These are phyloP conservation scores for Blastobotrys illinoisensis DNA, from an alignment of 1,139 yeast species.

Conservation along the genomic window DNA sequence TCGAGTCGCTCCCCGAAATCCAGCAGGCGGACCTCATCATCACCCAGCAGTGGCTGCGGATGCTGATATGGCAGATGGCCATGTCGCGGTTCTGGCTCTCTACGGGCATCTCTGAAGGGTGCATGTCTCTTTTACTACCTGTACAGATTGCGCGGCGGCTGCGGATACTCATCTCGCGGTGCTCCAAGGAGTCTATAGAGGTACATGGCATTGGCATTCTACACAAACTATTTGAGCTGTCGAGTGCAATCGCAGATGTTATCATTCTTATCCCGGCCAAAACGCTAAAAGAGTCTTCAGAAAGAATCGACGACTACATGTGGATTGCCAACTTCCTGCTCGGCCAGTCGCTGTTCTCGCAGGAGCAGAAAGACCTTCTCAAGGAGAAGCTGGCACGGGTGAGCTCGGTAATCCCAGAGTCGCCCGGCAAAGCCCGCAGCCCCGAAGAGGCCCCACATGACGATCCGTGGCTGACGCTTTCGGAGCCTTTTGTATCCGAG, in stretches of 20 bases:
- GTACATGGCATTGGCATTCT: slow-evolving; percentile 18
- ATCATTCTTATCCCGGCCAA: slow-evolving; percentile 16
- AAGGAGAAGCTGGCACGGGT: slow-evolving; percentile 14
- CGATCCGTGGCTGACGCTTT: slow-evolving; percentile 7
- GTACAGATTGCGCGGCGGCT: slow-evolving; percentile 19
- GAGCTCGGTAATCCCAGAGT: background rate
- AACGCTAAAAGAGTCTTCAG: slow-evolving; percentile 8
- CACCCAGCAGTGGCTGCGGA: slow-evolving; percentile 21
- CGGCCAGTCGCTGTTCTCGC: slow-evolving; percentile 13
- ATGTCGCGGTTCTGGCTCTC: slow-evolving; percentile 17
- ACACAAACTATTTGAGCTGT: slow-evolving; percentile 18
- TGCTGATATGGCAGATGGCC: slow-evolving; percentile 23
- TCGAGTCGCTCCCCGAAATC: slow-evolving; percentile 15
- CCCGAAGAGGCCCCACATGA: slow-evolving; percentile 1
- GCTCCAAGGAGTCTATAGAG: slow-evolving; percentile 13
- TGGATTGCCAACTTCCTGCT: slow-evolving; percentile 19
- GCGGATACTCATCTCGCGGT: slow-evolving; percentile 11
- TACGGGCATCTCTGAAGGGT: slow-evolving; percentile 10
- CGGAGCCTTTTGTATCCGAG: background rate
- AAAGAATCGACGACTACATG: slow-evolving; percentile 16
- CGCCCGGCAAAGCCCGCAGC: background rate
- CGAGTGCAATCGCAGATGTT: slow-evolving; percentile 19
- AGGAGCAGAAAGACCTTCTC: slow-evolving; percentile 13
- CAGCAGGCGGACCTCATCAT: slow-evolving; percentile 20
- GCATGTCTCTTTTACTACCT: slow-evolving; percentile 18